A percentile compares a stretch with the other conserved stretches of the same genome.
These are phyloP conservation scores for Mycena epipterygia DNA, from an alignment of 768 basidiomycete species.

Conservation along the genomic window DNA sequence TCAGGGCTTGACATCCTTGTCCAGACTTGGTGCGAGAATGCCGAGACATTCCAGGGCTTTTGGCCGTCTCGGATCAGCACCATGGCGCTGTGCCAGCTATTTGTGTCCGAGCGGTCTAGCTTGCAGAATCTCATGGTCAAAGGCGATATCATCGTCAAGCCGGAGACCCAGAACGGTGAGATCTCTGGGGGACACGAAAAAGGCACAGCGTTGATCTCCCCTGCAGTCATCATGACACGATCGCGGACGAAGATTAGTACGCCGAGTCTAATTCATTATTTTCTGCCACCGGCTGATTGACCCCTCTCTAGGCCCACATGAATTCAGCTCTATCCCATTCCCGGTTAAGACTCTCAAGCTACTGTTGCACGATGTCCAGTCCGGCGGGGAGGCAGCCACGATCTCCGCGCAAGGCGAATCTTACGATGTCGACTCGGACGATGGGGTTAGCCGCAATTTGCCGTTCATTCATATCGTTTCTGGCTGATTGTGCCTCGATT, in stretches of 20 bases:
- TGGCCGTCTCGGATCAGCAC: constrained; percentile 93
- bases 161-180: constrained; percentile 86
- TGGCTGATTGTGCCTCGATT: constrained; percentile 17
- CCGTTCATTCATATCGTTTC: constrained; percentile 10
- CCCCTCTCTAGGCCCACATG: constrained; percentile 75
- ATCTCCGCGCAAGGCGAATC: constrained; percentile 68
- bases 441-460: constrained; percentile 66
- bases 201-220: constrained; percentile 19
- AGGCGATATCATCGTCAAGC: constrained; percentile 91
- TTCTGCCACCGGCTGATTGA: constrained; percentile 37
- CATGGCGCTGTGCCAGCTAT: constrained; percentile 84
- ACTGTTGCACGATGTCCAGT: constrained; percentile 85
- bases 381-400: constrained; percentile 79
- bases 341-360: constrained; percentile 94
- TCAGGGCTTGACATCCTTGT: constrained; percentile 90
- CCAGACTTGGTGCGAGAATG: constrained; percentile 94
- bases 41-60: constrained; percentile 94
- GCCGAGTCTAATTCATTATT: constrained; percentile 44
- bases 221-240: constrained; percentile 94
- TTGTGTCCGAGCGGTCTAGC: constrained; percentile 73
- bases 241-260: constrained; percentile 89
- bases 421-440: constrained; percentile 79
- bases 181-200: constrained; percentile 1
- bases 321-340: constrained; percentile 90
- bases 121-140: constrained; percentile 83